Percentiles rank a stretch among this genome's conserved stretches.
Conservation (phyloP, 1,284 basidiomycete genomes). For the Marasmius oreades region DNA sequence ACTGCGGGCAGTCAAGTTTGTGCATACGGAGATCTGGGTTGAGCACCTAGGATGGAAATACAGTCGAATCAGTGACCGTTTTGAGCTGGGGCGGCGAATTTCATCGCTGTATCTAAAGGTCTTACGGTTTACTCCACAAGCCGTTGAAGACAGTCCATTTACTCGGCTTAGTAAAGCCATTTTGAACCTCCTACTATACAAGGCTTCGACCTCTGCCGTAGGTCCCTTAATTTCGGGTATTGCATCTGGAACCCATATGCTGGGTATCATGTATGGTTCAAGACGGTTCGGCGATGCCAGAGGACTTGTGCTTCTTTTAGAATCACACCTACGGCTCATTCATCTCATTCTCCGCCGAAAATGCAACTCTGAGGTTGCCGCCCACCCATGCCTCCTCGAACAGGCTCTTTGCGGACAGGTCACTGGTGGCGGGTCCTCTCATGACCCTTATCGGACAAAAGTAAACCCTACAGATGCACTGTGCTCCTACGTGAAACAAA, state of each 20-base stretch:
- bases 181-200: constrained; percentile 62
- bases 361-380: constrained; percentile 36
- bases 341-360: constrained; percentile 64
- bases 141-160: constrained; percentile 52
- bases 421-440: constrained; percentile 44
- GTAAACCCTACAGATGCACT: constrained; percentile 71
- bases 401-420: constrained; percentile 67
- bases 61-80: constrained; percentile 69
- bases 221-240: constrained; percentile 72
- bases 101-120: constrained; percentile 65
- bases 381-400: constrained; percentile 64
- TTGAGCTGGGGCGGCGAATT: constrained; percentile 73
- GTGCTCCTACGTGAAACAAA: constrained; percentile 58
- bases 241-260: constrained; percentile 54
- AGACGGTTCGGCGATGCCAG: constrained; percentile 68
- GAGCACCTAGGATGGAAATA: constrained; percentile 85
- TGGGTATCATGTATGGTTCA: constrained; percentile 56
- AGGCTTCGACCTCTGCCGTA: constrained; percentile 71
- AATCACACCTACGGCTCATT: constrained; percentile 60
- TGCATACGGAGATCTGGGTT: constrained; percentile 84
- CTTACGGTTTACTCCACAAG: constrained; percentile 58
- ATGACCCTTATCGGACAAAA: constrained; percentile 43
- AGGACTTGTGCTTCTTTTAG: constrained; percentile 65
- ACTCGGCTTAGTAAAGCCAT: constrained; percentile 56
- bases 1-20: constrained; percentile 69